Evolutionary conservation across 305 asterid species (phyloP), one percentile per base, ranked within the genome.

Genomic region (Lippia alba): DNA sequence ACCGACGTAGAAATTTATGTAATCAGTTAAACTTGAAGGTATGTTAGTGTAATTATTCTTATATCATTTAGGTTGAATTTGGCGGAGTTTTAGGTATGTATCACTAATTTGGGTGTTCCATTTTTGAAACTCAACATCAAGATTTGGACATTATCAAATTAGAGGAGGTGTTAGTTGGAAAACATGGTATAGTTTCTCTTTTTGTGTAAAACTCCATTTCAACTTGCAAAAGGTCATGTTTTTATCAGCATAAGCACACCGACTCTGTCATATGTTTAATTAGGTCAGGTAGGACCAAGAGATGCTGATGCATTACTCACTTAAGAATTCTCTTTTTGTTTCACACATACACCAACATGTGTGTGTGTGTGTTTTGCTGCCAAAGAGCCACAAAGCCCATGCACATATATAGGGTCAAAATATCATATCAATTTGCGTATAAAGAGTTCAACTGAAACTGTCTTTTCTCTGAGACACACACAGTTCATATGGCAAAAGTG

Each of bases 401-500:
- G 49, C 49, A 44, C 14, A 44, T 44, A 44, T 44, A 44, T 44
- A 11, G 8, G 12, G 12, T 44, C 49, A 44, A 2, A 44, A 44
- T 11, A 14, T 1, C 14, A 44, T 2, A 11, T 11, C 14, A 44
- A 1, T 44, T 5, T 44, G 12, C 49, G 0, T 3, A 10, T 44
- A 44, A 44, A 44, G 14, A 36, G 3, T 36, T 44, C 12, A 44
- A 44, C 49, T 44, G 49, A 44, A 44, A 44, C 14, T 44, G 45
- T 44, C 4, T 36, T 8, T 36, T 5, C 8, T 36, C 41, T 36
- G 41, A 36, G 41, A 4, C 6, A 36, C 41, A 36, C 41, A 36
- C 41, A 36, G 1, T 36, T 36, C 41, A 24, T 33, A 79, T 79
- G 85, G 85, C 85, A 72, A 80, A 77, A 66, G 83, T 80, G 36